These are phyloP conservation scores for Boletales sp. DNA, from an alignment of 768 basidiomycete genomes.

Conservation along the genomic window DNA sequence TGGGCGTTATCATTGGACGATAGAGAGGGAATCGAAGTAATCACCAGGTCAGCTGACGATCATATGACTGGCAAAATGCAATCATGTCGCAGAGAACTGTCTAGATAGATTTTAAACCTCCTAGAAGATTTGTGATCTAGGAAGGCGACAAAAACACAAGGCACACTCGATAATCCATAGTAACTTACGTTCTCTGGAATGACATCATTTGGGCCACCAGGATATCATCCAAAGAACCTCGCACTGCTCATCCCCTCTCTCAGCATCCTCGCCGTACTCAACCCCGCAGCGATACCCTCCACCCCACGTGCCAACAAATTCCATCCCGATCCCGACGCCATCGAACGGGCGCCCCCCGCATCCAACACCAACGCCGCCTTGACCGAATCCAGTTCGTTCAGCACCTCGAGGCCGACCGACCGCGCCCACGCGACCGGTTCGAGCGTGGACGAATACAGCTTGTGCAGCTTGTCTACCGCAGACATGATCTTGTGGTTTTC, in stretches of 20 bases:
- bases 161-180: no score
- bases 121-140: no score
- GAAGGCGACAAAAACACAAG: no score
- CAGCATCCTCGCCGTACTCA: slow-evolving; percentile 31
- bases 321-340: slow-evolving; percentile 29
- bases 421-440: slow-evolving; percentile 82
- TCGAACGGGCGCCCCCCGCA: slow-evolving; percentile 49
- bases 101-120: no score
- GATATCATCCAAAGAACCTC: slow-evolving; percentile 4
- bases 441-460: slow-evolving; percentile 68
- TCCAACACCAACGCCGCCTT: slow-evolving; percentile 83
- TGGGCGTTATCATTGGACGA: not conserved
- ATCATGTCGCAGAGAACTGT: no score
- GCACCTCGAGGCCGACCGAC: slow-evolving; percentile 83
- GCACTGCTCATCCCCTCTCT: slow-evolving; percentile 15
- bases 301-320: slow-evolving; percentile 38
- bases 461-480: slow-evolving; percentile 86
- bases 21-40: not conserved
- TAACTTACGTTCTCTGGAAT: no score
- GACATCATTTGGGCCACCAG: not conserved
- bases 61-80: no score
- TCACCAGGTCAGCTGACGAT: no score
- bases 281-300: slow-evolving; percentile 38
- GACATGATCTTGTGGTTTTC: slow-evolving; percentile 84
- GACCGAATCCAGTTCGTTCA: slow-evolving; percentile 83